Evolutionary conservation across 768 basidiomycete species (phyloP), one percentile per base, ranked within the genome.

Genomic region (Russula earlei): DNA sequence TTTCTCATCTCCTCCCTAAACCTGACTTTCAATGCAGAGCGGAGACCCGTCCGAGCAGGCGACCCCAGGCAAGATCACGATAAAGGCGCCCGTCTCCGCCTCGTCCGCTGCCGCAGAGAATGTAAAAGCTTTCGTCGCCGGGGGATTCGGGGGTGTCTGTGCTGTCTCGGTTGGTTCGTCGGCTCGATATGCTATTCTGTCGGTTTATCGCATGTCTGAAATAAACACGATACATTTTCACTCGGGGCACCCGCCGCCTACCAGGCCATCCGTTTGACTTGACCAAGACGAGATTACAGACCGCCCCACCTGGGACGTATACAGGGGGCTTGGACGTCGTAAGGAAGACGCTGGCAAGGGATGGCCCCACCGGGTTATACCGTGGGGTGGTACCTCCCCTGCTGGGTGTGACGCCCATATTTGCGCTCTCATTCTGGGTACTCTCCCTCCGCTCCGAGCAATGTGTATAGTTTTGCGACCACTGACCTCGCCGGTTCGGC

Each of bases 391-490:
- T 94, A 4, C 93, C 94, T 33, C 94, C 94, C 42, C 71, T 97
- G 55, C 74, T 96, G 29, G 92, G 95, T 27, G 91, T 99, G 27
- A 98, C 96, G 5, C 96, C 96, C 33, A 98, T 97, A 66, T 99
- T 99, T 65, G 96, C 96, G 4, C 74, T 98, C 29, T 95, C 92
- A 4, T 98, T 99, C 76, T 97, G 94, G 94, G 94, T 93, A 69
- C 55, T 78, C 62, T 12, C 19, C 40, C 17, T 25, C n/a, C n/a
- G n/a, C n/a, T n/a, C 2, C 6, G 40, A 19, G 0, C 40, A 38
- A 5, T 38, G 27, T 29, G 14, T 52, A 37, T 46, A 22, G 2
- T 22, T 24, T n/a, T 27, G 49, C 20, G n/a, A 45, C 27, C 20
- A 20, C 43, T 59, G 36, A 58, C 24, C 19, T 20, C 17, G 9